Conservation (phyloP, 129 eudicot species). For the Artemisia annua region DNA sequence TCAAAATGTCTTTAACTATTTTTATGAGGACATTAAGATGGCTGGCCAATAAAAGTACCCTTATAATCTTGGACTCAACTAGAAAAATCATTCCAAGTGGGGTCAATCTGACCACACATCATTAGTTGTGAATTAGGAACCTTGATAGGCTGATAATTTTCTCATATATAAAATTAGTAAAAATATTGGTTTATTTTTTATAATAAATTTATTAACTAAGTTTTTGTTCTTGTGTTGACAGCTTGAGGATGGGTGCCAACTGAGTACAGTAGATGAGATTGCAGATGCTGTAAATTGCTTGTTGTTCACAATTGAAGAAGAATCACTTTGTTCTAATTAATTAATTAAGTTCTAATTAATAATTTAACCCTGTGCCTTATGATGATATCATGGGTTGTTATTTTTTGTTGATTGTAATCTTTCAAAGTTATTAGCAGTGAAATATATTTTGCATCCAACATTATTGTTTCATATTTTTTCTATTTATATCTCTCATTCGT, state of each 20-base stretch:
- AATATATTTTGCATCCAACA: not conserved
- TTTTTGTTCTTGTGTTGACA: constrained; percentile 20
- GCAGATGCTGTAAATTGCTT: constrained; percentile 59
- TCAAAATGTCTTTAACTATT: too few relatives aligned
- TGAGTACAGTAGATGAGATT: constrained; percentile 63
- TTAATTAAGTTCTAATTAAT: constrained; percentile 12
- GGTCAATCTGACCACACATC: too few relatives aligned
- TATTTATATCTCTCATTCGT: too few relatives aligned
- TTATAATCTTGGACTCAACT: too few relatives aligned
- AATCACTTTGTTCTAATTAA: constrained; percentile 33
- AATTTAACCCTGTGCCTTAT: constrained; percentile 25
- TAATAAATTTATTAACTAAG: not conserved
- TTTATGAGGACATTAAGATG: too few relatives aligned
- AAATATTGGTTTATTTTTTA: not conserved
- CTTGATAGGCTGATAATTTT: not conserved
- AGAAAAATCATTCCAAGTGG: too few relatives aligned
- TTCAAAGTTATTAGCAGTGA: constrained; percentile 3
- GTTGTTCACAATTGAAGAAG: constrained; percentile 58
- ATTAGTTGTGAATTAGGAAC: not conserved
- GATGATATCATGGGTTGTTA: constrained; percentile 21
- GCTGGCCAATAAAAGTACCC: too few relatives aligned
- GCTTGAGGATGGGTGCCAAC: constrained; percentile 74
- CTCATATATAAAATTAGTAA: not conserved
- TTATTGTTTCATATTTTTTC: not conserved
- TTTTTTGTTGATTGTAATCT: not conserved